Base-by-base conservation (phyloP, 768 basidiomycete species). In the Psilocybe subaeruginosa region DNA sequence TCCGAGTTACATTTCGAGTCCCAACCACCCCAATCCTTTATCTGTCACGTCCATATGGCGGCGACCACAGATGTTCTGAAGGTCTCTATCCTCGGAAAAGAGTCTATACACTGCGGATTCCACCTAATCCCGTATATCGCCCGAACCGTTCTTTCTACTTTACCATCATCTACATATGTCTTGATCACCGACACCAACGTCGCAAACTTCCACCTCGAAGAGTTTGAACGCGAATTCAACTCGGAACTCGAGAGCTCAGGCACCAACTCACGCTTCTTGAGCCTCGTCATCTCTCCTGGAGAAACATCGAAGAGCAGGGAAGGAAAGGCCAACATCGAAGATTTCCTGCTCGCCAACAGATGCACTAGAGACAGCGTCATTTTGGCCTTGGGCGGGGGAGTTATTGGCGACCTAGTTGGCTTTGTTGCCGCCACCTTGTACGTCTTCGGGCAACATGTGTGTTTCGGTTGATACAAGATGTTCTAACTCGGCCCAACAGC, bases 341-440 rank as follows among this genome's bases (percentile, higher is more conserved):
- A 99, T 75, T 98, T 90, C 75, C 79, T 99, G 48, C 80, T 99
- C 58, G 79, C 88, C 16, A 87, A 96, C 68, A 86, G 85, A 73
- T 97, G 95, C 71, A 97, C 96, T 2, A 80, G 97, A 60, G 96
- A 97, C 73, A 95, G 92, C 2, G 93, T 99, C 63, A 80, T 99
- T 58, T 77, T 99, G 56, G 97, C 96, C 0, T 83, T 99, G 23
- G 97, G 97, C 33, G 97, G 97, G 35, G 97, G 97, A 30, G 97
- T 99, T 58, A 93, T 99, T 61, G 97, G 97, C 11, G 97, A 99
- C 77, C 81, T 99, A 19, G 89, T 95, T 59, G 97, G 97, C 33
- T 99, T 97, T 69, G 95, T 97, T 60, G 93, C 97, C 27, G 93
- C 97, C 2, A 99, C 97, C 11, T 97, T 97, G 95, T 97, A 69